Evolutionary conservation across 129 eudicot genomes (phyloP).

Genomic region (Flaveria ramosissima): DNA sequence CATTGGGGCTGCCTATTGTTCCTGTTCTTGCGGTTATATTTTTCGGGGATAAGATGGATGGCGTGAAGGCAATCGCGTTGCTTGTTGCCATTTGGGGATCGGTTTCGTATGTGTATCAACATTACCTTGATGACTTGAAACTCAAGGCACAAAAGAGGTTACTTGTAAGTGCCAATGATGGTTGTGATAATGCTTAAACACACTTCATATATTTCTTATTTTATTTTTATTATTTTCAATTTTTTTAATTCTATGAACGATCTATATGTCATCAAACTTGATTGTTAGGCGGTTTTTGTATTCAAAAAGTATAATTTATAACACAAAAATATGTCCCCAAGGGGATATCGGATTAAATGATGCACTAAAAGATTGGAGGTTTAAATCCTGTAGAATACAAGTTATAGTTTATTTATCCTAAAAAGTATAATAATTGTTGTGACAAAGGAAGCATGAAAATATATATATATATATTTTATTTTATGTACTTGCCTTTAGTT

Average conservation of each 20-base stretch:
- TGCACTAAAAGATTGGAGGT: too few species aligned
- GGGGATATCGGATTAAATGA: too few species aligned
- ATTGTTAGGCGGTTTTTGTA: neutral
- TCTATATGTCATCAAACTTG: neutral
- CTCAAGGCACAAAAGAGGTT: slow-evolving; percentile 25
- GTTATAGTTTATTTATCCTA: too few species aligned
- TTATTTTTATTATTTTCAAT: too few species aligned
- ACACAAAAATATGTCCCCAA: neutral
- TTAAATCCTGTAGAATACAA: too few species aligned
- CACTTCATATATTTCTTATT: neutral
- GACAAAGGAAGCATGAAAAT: too few species aligned
- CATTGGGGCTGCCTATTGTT: slow-evolving; percentile 50
- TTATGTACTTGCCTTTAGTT: too few species aligned
- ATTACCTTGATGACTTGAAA: slow-evolving; percentile 48
- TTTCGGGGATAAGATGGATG: slow-evolving; percentile 61
- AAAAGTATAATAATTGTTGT: too few species aligned
- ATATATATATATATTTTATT: too few species aligned
- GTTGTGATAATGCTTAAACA: slow-evolving; percentile 11
- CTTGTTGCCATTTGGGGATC: slow-evolving; percentile 67
- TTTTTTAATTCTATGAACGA: too few species aligned
- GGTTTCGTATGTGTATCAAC: slow-evolving; percentile 55
- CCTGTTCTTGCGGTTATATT: slow-evolving; percentile 61
- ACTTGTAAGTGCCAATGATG: slow-evolving; percentile 22
- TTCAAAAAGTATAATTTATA: neutral
- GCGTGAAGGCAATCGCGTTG: slow-evolving; percentile 54